A percentile compares a stretch with the other conserved stretches of the same genome.
Conservation (phyloP, 805 yeast genomes). For the Saccharomycopsis amapae region DNA sequence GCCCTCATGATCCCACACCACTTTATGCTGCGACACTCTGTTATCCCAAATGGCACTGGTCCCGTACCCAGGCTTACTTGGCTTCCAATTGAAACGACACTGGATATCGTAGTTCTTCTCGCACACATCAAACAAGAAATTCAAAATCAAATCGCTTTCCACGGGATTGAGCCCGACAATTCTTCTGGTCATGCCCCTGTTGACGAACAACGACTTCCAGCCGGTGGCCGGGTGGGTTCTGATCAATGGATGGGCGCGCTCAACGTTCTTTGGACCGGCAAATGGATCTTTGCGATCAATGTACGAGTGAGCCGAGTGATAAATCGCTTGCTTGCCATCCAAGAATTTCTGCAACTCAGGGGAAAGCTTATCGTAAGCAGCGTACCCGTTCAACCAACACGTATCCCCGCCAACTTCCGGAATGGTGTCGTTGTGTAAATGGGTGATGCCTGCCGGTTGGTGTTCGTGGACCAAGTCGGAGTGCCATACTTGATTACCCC, state of each 20-base stretch:
- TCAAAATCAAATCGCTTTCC: conserved; percentile 43
- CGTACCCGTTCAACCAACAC: conserved; percentile 46
- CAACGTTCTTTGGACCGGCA: conserved; percentile 41
- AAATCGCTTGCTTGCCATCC: conserved; percentile 38
- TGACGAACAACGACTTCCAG: conserved; percentile 50
- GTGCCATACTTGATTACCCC: conserved; percentile 38
- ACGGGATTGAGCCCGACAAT: conserved; percentile 46
- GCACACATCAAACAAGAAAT: conserved; percentile 38
- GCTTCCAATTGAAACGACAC: conserved; percentile 46
- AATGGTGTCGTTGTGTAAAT: conserved; percentile 44
- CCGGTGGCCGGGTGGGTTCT: conserved; percentile 64
- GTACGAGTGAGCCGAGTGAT: conserved; percentile 36
- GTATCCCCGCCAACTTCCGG: conserved; percentile 52
- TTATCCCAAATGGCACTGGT: conserved; percentile 57
- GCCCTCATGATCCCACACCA: conserved; percentile 38
- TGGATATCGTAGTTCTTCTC: conserved; percentile 49
- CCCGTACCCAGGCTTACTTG: conserved; percentile 36
- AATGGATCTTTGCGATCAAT: conserved; percentile 41
- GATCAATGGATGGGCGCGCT: conserved; percentile 52
- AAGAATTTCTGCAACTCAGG: conserved; percentile 41
- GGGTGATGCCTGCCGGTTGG: conserved; percentile 51
- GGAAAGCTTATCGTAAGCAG: conserved; percentile 46
- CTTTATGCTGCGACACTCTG: conserved; percentile 42
- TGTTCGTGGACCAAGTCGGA: conserved; percentile 50
- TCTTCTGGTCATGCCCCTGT: conserved; percentile 42